Percentiles rank a stretch among this genome's conserved stretches.
Conservation (phyloP, 1,284 basidiomycete genomes). For the Pterulicium gracile region DNA sequence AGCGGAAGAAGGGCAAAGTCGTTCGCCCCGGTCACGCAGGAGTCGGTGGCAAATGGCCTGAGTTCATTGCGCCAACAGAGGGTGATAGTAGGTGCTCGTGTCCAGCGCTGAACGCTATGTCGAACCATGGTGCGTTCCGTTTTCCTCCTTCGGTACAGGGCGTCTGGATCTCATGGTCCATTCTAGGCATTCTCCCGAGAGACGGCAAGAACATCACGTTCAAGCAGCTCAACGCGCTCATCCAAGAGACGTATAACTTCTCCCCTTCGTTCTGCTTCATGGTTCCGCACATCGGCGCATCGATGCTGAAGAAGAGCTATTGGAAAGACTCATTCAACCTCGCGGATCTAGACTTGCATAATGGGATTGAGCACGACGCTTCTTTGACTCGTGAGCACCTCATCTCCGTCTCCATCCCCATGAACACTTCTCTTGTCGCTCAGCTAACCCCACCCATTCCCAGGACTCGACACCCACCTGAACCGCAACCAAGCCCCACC, state of each 20-base stretch:
- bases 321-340: slow-evolving; percentile 49
- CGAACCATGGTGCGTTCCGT: slow-evolving; percentile 51
- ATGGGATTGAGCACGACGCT: slow-evolving; percentile 71
- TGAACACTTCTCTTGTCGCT: neutral
- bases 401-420: neutral
- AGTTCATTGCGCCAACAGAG: slow-evolving; percentile 41
- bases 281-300: slow-evolving; percentile 47
- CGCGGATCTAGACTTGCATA: slow-evolving; percentile 55
- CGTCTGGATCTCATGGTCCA: too few species aligned
- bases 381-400: slow-evolving; percentile 51
- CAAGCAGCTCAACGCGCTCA: slow-evolving; percentile 34
- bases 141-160: neutral
- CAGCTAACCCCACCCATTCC: neutral
- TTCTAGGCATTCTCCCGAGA: slow-evolving; percentile 55
- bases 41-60: slow-evolving; percentile 58
- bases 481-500: slow-evolving; percentile 42
- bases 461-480: slow-evolving; percentile 48
- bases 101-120: slow-evolving; percentile 64
- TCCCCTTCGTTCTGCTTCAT: slow-evolving; percentile 53
- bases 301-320: slow-evolving; percentile 45
- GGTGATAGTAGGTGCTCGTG: slow-evolving; percentile 61
- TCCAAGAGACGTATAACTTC: slow-evolving; percentile 58
- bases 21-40: slow-evolving; percentile 47
- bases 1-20: slow-evolving; percentile 37
- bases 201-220: slow-evolving; percentile 60